These are phyloP conservation scores for Termitomyces sp. DNA, from an alignment of 768 basidiomycete genomes.

Conservation along the genomic window DNA sequence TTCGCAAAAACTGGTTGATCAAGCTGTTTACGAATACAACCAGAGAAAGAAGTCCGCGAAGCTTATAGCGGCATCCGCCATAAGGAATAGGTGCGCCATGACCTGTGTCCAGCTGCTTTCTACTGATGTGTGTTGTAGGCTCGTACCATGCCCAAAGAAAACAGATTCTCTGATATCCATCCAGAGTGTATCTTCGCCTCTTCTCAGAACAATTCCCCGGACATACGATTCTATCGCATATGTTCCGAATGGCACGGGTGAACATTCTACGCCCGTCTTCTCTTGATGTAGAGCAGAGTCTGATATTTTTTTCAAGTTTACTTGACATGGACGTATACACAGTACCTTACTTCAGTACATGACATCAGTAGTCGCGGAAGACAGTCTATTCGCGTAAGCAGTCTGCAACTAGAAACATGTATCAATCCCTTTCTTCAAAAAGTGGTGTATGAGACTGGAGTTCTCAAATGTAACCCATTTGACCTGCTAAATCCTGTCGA, in stretches of 20 bases:
- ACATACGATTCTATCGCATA: background rate
- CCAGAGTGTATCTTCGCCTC: background rate
- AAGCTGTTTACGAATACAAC: background rate
- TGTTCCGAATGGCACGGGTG: background rate
- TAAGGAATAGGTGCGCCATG: background rate
- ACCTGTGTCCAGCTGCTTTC: background rate
- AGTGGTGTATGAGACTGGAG: constrained; percentile 40
- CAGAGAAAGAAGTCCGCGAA: background rate
- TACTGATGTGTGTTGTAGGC: background rate
- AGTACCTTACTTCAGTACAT: background rate
- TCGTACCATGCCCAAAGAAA: background rate
- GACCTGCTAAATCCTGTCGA: constrained; percentile 30
- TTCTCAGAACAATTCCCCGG: background rate
- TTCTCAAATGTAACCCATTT: constrained; percentile 41
- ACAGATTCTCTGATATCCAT: background rate
- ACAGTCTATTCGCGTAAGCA: constrained; percentile 19
- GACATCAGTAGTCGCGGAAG: background rate
- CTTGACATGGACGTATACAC: background rate
- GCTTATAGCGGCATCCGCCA: background rate
- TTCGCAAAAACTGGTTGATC: background rate
- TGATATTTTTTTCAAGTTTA: background rate
- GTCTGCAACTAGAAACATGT: constrained; percentile 28
- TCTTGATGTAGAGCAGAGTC: background rate
- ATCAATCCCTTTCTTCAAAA: constrained; percentile 36
- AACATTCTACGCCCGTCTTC: no score